These are phyloP conservation scores for Trichoderma virens DNA, from an alignment of 495 filamentous ascomycete genomes.

Conservation along the genomic window DNA sequence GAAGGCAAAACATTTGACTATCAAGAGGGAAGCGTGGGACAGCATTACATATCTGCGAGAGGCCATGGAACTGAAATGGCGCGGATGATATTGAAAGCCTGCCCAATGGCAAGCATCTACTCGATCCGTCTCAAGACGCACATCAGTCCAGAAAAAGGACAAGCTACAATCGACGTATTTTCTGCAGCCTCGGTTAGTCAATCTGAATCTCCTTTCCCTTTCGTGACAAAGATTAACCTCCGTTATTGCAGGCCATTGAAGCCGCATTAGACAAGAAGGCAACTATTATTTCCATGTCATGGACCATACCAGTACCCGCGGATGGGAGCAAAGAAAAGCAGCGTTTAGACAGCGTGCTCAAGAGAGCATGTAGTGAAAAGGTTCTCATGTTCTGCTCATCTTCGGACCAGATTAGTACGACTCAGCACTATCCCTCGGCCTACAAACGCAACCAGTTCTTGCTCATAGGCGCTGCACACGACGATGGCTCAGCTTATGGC, in stretches of 20 bases:
- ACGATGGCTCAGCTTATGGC: too few species aligned
- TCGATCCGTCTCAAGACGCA: not conserved
- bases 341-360: not conserved
- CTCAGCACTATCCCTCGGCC: too few species aligned
- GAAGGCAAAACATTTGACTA: constrained; percentile 3
- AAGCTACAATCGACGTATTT: not conserved
- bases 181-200: not conserved
- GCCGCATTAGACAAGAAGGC: not conserved
- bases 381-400: not conserved
- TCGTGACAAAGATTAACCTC: not conserved
- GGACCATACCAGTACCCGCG: not conserved
- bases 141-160: not conserved
- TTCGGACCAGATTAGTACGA: too few species aligned
- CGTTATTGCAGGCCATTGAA: not conserved
- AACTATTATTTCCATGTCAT: constrained; percentile 6
- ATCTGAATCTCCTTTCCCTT: not conserved
- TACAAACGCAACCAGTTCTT: too few species aligned
- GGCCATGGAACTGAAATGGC: constrained; percentile 3
- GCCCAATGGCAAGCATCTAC: constrained; percentile 4
- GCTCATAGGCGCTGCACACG: too few species aligned
- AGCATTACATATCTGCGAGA: not conserved
- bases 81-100: not conserved
- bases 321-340: not conserved
- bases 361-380: not conserved
- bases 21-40: not conserved